These are phyloP conservation scores for Secale cereale DNA, from an alignment of 176 grass and related monocot genomes.

Conservation along the genomic window DNA sequence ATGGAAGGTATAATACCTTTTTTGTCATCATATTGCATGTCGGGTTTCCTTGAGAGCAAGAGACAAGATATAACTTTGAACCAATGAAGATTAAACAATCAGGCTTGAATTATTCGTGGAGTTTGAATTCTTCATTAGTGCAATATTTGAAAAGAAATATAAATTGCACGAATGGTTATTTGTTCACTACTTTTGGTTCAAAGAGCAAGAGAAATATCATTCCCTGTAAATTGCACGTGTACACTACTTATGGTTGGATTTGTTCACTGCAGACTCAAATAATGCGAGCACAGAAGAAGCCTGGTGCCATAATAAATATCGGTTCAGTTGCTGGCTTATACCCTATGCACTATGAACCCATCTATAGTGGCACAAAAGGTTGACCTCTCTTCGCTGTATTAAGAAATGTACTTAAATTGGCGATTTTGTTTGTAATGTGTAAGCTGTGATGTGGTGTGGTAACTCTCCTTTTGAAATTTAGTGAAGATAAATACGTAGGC, in stretches of 20 bases:
- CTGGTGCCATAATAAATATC: slow-evolving; percentile 79
- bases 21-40: not conserved
- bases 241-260: not conserved
- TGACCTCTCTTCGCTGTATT: not conserved
- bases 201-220: too few relatives aligned
- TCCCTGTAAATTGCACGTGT: not conserved
- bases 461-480: not conserved
- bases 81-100: not conserved
- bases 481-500: not conserved
- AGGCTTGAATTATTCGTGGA: not conserved
- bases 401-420: not conserved
- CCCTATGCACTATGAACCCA: slow-evolving; percentile 56
- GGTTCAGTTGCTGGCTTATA: slow-evolving; percentile 69
- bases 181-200: not conserved
- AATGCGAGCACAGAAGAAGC: slow-evolving; percentile 62
- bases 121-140: not conserved
- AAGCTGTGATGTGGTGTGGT: not conserved
- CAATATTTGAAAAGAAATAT: not conserved
- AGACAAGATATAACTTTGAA: not conserved
- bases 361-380: slow-evolving; percentile 83
- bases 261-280: slow-evolving; percentile 53
- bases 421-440: not conserved
- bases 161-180: not conserved
- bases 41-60: not conserved
- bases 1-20: not conserved